phyloP scores from a whole-genome alignment of 2,329 filamentous ascomycete species.

The Nemania abortiva region DNA sequence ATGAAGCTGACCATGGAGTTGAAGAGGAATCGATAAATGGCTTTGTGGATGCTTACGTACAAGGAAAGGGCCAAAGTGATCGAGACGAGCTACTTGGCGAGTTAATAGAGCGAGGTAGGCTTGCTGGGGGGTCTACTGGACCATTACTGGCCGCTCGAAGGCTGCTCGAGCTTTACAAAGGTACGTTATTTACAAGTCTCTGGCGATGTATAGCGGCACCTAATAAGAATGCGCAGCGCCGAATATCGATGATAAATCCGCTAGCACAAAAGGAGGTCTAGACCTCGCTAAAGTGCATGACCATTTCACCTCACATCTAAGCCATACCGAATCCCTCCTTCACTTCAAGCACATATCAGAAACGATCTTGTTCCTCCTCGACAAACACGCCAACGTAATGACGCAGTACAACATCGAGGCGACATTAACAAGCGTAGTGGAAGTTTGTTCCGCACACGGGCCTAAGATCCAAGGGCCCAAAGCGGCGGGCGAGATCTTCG shows the following conservation, averaged over 20 bases:
- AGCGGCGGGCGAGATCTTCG: conserved; percentile 56
- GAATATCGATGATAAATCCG: conserved; percentile 17
- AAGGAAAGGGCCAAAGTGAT: conserved; percentile 36
- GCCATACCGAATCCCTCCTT: conserved; percentile 41
- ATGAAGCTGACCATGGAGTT: conserved; percentile 36
- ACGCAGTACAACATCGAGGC: conserved; percentile 70
- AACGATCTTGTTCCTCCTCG: conserved; percentile 58
- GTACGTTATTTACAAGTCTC: conserved; percentile 35
- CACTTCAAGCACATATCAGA: conserved; percentile 49
- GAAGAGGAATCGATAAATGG: conserved; percentile 44
- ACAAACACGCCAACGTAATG: conserved; percentile 63
- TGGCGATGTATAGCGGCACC: conserved; percentile 7
- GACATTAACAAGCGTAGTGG: conserved; percentile 61
- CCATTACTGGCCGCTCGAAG: conserved; percentile 45
- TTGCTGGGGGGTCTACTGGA: conserved; percentile 42
- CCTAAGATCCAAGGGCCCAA: conserved; percentile 44
- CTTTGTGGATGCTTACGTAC: conserved; percentile 48
- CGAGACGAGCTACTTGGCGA: conserved; percentile 42
- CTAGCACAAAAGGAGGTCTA: conserved; percentile 31
- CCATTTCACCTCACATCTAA: conserved; percentile 44
- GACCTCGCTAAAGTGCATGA: conserved; percentile 47
- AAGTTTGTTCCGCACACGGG: conserved; percentile 49
- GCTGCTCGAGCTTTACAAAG: conserved; percentile 43
- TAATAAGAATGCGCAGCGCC: conserved; percentile 39
- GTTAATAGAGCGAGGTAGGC: conserved; percentile 39